Evolutionary conservation across 345 rosid genomes (phyloP), one percentile per base, ranked within the genome.

Genomic region (Citrus trifoliata): DNA sequence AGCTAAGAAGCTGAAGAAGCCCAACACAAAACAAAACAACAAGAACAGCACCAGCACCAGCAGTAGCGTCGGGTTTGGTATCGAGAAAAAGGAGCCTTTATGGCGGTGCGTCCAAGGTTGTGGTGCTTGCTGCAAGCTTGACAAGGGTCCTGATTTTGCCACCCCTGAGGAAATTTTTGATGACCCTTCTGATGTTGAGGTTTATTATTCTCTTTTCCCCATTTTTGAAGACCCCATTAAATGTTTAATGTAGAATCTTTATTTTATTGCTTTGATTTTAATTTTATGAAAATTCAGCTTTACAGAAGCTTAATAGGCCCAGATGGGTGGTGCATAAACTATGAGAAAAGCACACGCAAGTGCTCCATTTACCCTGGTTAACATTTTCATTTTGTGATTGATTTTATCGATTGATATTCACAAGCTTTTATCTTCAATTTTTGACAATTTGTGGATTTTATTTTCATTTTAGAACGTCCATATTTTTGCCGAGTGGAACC

Each of bases 81-180:
- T 75, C 12, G 74, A 77, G 74, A 77, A 83, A 74, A 82, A 78
- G 82, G 95, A 92, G 74, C 78, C 78, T 12, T 48, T 80, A 7
- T 95, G 98, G 98, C 68, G 87, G 42, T 95, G 98, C 83, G 84
- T 87, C 10, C 91, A 90, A 70, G 83, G 88, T 3, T 93, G 98
- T 63, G 98, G 98, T 33, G 97, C 98, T 9, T 93, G 98, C 80
- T 95, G 98, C 88, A 92, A 93, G 88, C 79, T 95, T 28, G 95
- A 82, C n/a, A 95, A 92, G 73, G 98, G 89, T 61, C 93, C 95
- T 18, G 81, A 88, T 73, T 93, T 93, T 30, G 82, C 87, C 30
- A 84, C 93, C 10, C 97, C 98, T 13, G 97, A 93, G 74, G 97
- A 95, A 78, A 89, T 93, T 80, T 92, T 93, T 82, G 82, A 82